These are phyloP conservation scores for Blastocrithidia nonstop DNA, from an alignment of 208 protist genomes.

Conservation along the genomic window DNA sequence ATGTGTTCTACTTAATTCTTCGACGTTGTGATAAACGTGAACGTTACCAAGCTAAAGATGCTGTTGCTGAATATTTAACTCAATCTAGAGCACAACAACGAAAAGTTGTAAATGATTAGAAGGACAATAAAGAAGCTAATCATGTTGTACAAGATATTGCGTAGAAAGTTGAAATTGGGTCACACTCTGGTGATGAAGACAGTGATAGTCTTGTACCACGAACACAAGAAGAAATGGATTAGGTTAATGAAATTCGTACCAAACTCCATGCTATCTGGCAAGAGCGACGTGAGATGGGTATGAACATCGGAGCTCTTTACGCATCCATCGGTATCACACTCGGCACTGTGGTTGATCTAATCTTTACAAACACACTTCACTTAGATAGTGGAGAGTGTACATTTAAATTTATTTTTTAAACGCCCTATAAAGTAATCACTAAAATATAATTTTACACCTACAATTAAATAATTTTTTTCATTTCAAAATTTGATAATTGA, in stretches of 20 bases:
- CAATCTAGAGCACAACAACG: not conserved
- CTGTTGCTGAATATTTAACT: constrained; percentile 4
- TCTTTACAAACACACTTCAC: constrained; percentile 63
- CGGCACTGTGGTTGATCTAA: constrained; percentile 42
- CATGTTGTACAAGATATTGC: not conserved
- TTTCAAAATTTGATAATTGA: too few species aligned
- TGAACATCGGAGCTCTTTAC: constrained; percentile 74
- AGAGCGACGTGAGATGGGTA: constrained; percentile 54
- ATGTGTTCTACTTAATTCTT: constrained; percentile 84
- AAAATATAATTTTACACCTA: too few species aligned
- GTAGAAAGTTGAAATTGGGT: not conserved
- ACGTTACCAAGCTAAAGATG: constrained; percentile 12
- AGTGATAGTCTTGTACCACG: not conserved
- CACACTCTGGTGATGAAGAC: not conserved
- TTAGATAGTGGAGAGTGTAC: too few species aligned
- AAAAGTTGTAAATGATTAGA: not conserved
- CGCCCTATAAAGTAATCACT: too few species aligned
- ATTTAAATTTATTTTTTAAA: too few species aligned
- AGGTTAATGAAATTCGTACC: constrained; percentile 10
- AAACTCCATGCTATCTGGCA: constrained; percentile 20
- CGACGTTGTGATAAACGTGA: constrained; percentile 14
- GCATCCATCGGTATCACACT: constrained; percentile 67
- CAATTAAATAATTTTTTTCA: too few species aligned
- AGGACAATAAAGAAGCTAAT: too few species aligned
- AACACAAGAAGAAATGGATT: constrained; percentile 8